Evolutionary conservation across 768 basidiomycete species (phyloP).

Genomic region (Tylopilus sp.): DNA sequence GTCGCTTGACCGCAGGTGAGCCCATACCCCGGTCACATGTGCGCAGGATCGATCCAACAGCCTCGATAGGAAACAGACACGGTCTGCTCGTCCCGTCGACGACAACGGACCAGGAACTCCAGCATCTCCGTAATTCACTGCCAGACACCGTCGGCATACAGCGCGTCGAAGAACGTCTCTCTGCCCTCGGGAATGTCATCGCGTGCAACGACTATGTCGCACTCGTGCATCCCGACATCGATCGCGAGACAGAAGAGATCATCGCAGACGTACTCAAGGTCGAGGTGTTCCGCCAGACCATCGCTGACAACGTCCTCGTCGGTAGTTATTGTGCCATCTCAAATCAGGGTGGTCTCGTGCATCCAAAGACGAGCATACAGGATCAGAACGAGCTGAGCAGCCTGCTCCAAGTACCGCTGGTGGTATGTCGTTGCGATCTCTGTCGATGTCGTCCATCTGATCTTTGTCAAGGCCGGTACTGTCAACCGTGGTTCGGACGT

Average conservation of each 20-base stretch:
- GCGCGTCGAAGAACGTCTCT: conserved; percentile 94
- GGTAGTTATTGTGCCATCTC: conserved; percentile 94
- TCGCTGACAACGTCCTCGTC: conserved; percentile 95
- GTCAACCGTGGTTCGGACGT: conserved; percentile 99
- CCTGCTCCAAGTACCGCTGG: conserved; percentile 89
- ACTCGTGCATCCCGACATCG: conserved; percentile 96
- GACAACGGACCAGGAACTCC: conserved; percentile 97
- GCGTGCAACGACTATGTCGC: conserved; percentile 99
- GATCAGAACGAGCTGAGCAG: conserved; percentile 97
- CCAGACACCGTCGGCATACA: conserved; percentile 94
- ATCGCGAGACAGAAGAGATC: conserved; percentile 99
- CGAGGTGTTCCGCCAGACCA: conserved; percentile 96
- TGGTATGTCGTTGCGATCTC: conserved; percentile 53
- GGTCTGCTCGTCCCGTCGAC: conserved; percentile 94
- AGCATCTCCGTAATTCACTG: conserved; percentile 93
- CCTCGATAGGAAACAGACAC: conserved; percentile 78
- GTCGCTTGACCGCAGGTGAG: conserved; percentile 85
- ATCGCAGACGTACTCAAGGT: conserved; percentile 99
- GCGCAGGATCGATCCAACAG: background rate
- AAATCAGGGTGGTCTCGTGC: conserved; percentile 96
- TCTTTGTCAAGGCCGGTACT: conserved; percentile 76
- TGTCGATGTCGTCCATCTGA: background rate
- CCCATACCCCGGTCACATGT: background rate
- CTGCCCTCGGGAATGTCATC: conserved; percentile 97
- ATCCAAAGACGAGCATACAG: conserved; percentile 94